Evolutionary conservation across 169 alveolate genomes (phyloP).

Genomic region (Plasmodium falciparum): DNA sequence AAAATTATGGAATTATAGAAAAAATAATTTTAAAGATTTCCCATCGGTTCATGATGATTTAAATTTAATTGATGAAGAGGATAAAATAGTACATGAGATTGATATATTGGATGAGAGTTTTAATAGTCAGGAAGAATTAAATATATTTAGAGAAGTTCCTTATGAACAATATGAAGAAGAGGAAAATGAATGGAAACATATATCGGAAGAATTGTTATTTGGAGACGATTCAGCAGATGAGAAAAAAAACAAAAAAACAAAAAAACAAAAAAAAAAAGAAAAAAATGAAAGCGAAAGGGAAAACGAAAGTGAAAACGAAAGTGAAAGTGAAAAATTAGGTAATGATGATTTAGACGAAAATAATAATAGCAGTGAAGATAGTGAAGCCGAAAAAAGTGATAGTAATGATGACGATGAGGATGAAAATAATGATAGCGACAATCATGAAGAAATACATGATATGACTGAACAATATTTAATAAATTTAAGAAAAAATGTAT

Average conservation of each 20-base stretch:
- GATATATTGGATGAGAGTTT: constrained; percentile 93
- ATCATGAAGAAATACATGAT: constrained; percentile 87
- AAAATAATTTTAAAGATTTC: constrained; percentile 91
- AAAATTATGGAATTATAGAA: constrained; percentile 93
- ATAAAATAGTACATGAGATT: constrained; percentile 96
- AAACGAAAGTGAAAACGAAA: constrained; percentile 39
- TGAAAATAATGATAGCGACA: constrained; percentile 88
- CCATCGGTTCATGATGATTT: constrained; percentile 93
- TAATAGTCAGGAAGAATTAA: constrained; percentile 94
- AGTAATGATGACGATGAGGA: constrained; percentile 85
- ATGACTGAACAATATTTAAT: constrained; percentile 96
- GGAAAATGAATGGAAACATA: constrained; percentile 94
- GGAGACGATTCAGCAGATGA: constrained; percentile 82
- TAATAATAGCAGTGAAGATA: constrained; percentile 84
- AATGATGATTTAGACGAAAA: constrained; percentile 78
- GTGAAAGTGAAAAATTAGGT: constrained; percentile 65
- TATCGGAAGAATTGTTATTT: constrained; percentile 93
- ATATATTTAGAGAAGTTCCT: constrained; percentile 93
- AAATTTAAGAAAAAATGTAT: constrained; percentile 95
- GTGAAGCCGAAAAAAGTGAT: constrained; percentile 76
- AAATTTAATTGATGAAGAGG: constrained; percentile 97
- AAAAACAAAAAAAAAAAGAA: constrained; percentile 40
- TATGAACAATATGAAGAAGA: constrained; percentile 92
- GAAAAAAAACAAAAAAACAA: constrained; percentile 11
- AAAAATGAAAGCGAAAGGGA: constrained; percentile 35